Evolutionary conservation across 225 moss, liverwort and hornwort genomes (phyloP).

Genomic region (Thuidium tamariscinum): DNA sequence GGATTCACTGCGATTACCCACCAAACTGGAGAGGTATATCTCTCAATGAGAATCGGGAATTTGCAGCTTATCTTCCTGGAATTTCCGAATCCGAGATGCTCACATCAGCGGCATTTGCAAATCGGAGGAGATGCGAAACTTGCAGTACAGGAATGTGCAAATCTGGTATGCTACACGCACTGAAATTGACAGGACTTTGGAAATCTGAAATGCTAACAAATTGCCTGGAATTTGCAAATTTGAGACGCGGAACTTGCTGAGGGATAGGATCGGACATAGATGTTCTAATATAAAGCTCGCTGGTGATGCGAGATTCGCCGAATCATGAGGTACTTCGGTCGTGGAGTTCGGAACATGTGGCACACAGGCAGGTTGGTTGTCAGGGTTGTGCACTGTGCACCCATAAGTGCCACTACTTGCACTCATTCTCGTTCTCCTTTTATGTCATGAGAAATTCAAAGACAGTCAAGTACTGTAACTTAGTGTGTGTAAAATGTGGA

Average conservation of each 20-base stretch:
- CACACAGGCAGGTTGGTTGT: neutral
- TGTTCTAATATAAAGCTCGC: neutral
- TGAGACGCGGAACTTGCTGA: neutral
- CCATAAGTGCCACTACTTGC: no score
- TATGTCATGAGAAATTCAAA: neutral
- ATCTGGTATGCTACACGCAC: no score
- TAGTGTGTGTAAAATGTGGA: no score
- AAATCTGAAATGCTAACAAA: neutral
- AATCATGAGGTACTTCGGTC: neutral
- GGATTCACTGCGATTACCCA: neutral
- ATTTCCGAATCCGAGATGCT: neutral
- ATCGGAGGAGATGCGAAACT: neutral
- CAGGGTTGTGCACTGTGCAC: neutral
- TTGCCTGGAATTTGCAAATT: neutral
- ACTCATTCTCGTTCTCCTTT: neutral
- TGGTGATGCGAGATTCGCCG: neutral
- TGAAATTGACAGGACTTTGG: neutral
- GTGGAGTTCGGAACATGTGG: neutral
- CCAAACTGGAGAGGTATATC: neutral
- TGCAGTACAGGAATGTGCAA: neutral
- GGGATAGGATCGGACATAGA: neutral
- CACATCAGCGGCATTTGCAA: neutral
- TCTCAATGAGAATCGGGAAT: neutral
- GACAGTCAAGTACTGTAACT: no score
- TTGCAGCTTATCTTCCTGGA: no score